phyloP scores from a whole-genome alignment of 139 green algal species.

The Chlamydomonas incerta region DNA sequence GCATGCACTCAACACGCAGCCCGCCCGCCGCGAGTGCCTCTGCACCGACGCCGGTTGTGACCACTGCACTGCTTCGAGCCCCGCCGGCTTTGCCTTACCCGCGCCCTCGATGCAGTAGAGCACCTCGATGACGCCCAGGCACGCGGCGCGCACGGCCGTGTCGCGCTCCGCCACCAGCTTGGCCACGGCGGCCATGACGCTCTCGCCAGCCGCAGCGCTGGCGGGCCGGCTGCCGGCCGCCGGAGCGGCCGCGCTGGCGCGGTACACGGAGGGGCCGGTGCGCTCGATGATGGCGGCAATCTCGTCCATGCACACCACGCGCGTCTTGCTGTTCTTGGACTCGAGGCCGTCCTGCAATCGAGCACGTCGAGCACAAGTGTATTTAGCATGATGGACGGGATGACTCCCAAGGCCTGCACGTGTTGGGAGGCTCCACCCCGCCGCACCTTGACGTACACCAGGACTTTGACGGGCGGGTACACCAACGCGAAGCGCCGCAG shows the following conservation, averaged over 20 bases:
- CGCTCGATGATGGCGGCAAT: slow-evolving; percentile 76
- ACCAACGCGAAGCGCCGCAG: slow-evolving; percentile 70
- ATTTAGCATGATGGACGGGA: no score
- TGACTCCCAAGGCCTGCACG: no score
- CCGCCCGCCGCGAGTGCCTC: no score
- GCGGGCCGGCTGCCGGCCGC: neutral
- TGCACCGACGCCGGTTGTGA: no score
- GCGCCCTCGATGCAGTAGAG: slow-evolving; percentile 84
- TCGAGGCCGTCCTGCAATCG: slow-evolving; percentile 75
- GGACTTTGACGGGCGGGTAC: slow-evolving; percentile 60
- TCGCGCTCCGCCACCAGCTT: slow-evolving; percentile 87
- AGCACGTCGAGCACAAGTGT: no score
- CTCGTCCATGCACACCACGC: slow-evolving; percentile 89
- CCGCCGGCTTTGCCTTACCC: slow-evolving; percentile 27
- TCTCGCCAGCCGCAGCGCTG: neutral
- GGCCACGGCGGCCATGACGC: slow-evolving; percentile 59
- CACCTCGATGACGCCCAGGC: slow-evolving; percentile 79
- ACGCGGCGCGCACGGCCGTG: slow-evolving; percentile 79
- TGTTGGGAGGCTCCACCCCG: no score
- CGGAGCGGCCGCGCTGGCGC: neutral
- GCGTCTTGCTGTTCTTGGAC: slow-evolving; percentile 94
- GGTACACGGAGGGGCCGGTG: slow-evolving; percentile 64
- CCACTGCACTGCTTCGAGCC: no score
- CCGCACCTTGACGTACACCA: slow-evolving; percentile 54
- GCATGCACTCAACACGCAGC: no score